Base-by-base conservation (phyloP, 345 rosid species). In the Eucalyptus pauciflora region DNA sequence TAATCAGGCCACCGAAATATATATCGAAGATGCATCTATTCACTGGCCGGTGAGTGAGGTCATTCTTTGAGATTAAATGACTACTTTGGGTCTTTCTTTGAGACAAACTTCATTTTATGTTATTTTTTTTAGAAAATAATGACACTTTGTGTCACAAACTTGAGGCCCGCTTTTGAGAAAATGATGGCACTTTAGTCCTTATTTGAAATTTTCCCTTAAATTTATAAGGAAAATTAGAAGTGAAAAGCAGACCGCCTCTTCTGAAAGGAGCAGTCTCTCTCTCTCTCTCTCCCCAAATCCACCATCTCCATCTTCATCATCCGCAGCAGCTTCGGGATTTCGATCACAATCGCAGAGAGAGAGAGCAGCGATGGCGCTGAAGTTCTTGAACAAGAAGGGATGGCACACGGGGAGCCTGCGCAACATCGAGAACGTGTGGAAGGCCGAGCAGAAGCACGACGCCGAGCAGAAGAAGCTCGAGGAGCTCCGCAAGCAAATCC, bases 301-400 rank as follows among this genome's bases (percentile, higher is more conserved):
- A 33, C 18, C 4, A 17, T 2, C 79, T 3, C 14, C 67, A 10
- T 25, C 29, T 56, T 15, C 79, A 16, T 69, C 80, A 8, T 33
- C 80, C 0, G 15, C 16, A 51, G 8, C 31, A 27, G 4, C 37
- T 50, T 27, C 33, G 1, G 13, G 22, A 20, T 85, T 85, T 33
- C 50, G 83, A 79, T 50, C 11, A 33, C 15, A 83, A 83, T 15
- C 37, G 13, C 62, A 50, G 71, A 25, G 86, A 13, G 69, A 50
- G 81, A 43, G 67, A 50, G 24, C 13, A 10, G 22, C 15, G 20
- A 97, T 97, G 99, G 99, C 97, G 85, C 91, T 97, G 95, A 98
- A 98, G 95, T 98, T 98, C 93, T 88, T 97, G 94, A 98, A 97
- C 96, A 96, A 98, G 98, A 98, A 98, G 94, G 99, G 99, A 91